Percentiles rank a stretch among this genome's conserved stretches.
phyloP scores from a whole-genome alignment of 371 early-diverging fungal species.

The Lichtheimia corymbifera region DNA sequence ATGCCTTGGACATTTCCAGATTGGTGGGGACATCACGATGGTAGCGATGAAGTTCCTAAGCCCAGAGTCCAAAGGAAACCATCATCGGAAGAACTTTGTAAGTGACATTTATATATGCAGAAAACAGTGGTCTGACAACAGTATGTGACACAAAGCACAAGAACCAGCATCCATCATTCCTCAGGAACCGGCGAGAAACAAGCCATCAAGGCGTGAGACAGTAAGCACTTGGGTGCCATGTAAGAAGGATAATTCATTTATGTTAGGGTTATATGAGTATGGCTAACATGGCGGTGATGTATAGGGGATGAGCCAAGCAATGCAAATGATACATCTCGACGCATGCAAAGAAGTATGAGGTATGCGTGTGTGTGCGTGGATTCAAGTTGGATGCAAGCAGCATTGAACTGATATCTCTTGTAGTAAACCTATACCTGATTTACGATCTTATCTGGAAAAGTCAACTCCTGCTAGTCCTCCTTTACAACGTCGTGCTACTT shows the following conservation, averaged over 20 bases:
- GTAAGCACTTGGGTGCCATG: conserved; percentile 23
- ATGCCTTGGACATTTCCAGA: conserved; percentile 44
- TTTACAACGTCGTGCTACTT: conserved; percentile 3
- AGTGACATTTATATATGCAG: too few relatives aligned
- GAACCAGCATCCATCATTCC: neutral
- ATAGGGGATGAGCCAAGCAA: conserved; percentile 16
- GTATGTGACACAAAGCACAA: conserved; percentile 1
- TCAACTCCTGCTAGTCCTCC: conserved; percentile 1
- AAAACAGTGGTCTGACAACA: too few relatives aligned
- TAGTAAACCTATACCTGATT: conserved; percentile 23
- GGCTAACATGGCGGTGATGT: neutral
- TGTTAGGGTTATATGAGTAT: neutral
- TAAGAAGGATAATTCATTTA: conserved; percentile 8
- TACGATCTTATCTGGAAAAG: conserved; percentile 23
- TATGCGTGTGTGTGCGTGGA: neutral
- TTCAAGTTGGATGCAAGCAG: neutral
- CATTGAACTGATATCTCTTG: too few relatives aligned
- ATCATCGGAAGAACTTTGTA: too few relatives aligned
- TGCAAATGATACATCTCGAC: neutral
- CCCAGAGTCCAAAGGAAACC: too few relatives aligned
- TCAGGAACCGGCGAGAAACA: conserved; percentile 4
- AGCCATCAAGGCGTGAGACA: conserved; percentile 9
- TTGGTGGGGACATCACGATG: conserved; percentile 43
- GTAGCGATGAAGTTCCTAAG: conserved; percentile 1
- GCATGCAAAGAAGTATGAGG: conserved; percentile 11